phyloP scores from a whole-genome alignment of 2,329 filamentous ascomycete species.

The Colletotrichum kahawae region DNA sequence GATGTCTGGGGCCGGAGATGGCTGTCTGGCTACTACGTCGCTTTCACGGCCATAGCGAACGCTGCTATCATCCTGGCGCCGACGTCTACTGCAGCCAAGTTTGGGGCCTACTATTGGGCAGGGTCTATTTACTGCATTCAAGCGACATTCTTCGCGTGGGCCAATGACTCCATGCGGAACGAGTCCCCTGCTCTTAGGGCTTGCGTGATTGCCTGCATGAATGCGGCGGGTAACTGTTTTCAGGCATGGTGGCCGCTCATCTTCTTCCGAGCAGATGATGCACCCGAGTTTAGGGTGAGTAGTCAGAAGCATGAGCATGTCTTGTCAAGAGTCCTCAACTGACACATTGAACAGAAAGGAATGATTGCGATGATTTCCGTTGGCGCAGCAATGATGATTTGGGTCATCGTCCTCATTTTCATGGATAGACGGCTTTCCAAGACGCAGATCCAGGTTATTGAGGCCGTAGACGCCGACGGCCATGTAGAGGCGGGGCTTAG shows the following conservation, averaged over 20 bases:
- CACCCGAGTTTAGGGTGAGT: neutral
- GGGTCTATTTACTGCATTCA: neutral
- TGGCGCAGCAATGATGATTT: neutral
- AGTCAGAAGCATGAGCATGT: neutral
- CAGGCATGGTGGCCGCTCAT: constrained; percentile 2
- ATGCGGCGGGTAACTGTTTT: neutral
- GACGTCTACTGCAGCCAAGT: neutral
- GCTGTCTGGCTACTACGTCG: neutral
- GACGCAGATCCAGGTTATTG: neutral
- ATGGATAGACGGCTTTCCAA: neutral
- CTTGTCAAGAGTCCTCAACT: neutral
- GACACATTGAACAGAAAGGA: neutral
- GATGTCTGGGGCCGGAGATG: neutral
- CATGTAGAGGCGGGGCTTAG: neutral
- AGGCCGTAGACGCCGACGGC: neutral
- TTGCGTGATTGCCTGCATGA: constrained; percentile 4
- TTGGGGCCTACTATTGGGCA: neutral
- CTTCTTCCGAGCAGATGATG: neutral
- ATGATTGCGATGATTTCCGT: neutral
- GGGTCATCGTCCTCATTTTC: neutral
- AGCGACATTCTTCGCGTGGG: constrained; percentile 2
- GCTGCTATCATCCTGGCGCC: neutral
- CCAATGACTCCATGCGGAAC: neutral
- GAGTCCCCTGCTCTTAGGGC: neutral
- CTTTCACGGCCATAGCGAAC: neutral